Evolutionary conservation across 768 basidiomycete genomes (phyloP), one percentile per base, ranked within the genome.

Genomic region (Collybia sordida): DNA sequence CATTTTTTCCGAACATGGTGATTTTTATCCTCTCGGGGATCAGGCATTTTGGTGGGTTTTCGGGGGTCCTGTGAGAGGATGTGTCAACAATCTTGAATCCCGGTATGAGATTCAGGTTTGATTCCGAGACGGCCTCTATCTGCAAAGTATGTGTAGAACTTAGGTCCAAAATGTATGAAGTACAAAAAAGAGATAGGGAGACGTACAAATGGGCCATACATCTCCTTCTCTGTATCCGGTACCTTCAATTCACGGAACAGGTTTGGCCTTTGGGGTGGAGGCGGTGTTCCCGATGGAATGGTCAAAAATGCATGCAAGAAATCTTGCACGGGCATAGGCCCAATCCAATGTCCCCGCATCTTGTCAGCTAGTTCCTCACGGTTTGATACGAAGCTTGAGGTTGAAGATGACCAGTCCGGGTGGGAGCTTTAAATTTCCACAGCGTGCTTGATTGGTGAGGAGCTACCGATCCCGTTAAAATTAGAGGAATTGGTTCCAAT

Each of bases 41-140:
- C 25, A 27, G 25, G n/a, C n/a, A n/a, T n/a, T n/a, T n/a, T n/a
- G n/a, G n/a, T n/a, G n/a, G n/a, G n/a, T n/a, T n/a, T n/a, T n/a
- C n/a, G n/a, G n/a, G n/a, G n/a, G n/a, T n/a, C n/a, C n/a, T n/a
- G 31, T 49, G 51, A 27, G 41, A 42, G 3, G 52, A 53, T n/a
- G 47, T 50, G 34, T 56, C 39, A 31, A 56, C 49, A 15, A 56
- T 15, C 23, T 39, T 50, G 43, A 45, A 41, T 6, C 49, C 42
- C 6, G 47, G 48, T 15, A 50, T 34, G 9, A 56, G 49, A n/a
- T 25, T 12, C 15, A 21, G n/a, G 22, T 14, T 50, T 17, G 18
- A 37, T 21, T 4, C 43, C 14, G 50, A 23, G 24, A 54, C 35
- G n/a, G 21, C 38, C 6, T 45, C n/a, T 11, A 41, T 28, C 50